Percentiles rank a stretch among this genome's conserved stretches.
phyloP scores from a whole-genome alignment of 2,329 filamentous ascomycete genomes.

The Trichophyton benhamiae region DNA sequence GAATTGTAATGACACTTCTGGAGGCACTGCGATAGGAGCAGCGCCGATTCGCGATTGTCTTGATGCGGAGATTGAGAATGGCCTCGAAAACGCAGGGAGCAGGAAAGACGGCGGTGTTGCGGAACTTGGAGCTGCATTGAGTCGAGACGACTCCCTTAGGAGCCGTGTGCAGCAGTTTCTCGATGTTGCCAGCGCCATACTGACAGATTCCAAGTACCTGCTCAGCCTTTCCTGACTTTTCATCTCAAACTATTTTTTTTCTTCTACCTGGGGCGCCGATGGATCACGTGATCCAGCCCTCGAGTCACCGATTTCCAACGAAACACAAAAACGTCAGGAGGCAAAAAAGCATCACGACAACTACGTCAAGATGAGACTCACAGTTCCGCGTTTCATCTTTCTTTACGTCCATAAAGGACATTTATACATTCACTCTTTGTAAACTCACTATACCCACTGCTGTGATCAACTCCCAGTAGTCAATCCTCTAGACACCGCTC shows the following conservation, averaged over 20 bases:
- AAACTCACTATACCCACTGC: neutral
- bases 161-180: conserved; percentile 49
- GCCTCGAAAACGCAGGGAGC: conserved; percentile 52
- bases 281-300: neutral
- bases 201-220: neutral
- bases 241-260: neutral
- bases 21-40: conserved; percentile 66
- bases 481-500: neutral
- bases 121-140: conserved; percentile 30
- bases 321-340: neutral
- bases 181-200: conserved; percentile 32
- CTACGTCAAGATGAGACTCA: neutral
- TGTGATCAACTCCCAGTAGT: neutral
- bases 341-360: neutral
- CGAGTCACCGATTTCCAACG: neutral
- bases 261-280: neutral
- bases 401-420: neutral
- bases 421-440: neutral
- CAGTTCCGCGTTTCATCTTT: neutral
- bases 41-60: conserved; percentile 73
- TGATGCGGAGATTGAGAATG: conserved; percentile 60
- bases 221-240: neutral
- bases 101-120: conserved; percentile 53
- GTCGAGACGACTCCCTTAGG: conserved; percentile 35
- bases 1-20: conserved; percentile 62